Conservation (phyloP, 2,329 filamentous ascomycete species). For the Dothidotthia symphoricarpi region DNA sequence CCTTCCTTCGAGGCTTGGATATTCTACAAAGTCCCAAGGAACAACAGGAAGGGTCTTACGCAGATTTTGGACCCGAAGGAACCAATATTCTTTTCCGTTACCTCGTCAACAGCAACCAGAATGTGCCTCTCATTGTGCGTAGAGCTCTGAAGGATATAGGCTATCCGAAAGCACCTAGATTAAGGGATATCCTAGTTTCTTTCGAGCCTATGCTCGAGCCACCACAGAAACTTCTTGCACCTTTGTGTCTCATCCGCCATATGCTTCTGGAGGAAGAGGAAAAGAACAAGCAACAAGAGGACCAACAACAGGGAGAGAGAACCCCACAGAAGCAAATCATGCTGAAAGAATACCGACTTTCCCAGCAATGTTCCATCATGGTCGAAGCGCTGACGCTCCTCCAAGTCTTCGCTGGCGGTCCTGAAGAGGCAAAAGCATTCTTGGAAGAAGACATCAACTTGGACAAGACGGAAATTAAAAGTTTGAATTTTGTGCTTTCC, state of each 20-base stretch:
- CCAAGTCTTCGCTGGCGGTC: conserved; percentile 3
- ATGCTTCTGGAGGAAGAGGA: background rate
- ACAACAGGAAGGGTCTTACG: background rate
- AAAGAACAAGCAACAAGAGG: background rate
- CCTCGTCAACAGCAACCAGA: conserved; percentile 1
- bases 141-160: conserved; percentile 5
- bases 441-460: conserved; percentile 2
- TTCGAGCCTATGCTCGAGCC: conserved; percentile 1
- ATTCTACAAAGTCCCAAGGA: conserved; percentile 1
- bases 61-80: conserved; percentile 3
- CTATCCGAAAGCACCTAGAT: conserved; percentile 1
- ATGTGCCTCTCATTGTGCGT: conserved; percentile 7
- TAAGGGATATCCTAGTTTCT: background rate
- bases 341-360: background rate
- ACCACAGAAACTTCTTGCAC: background rate
- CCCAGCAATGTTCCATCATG: conserved; percentile 7
- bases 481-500: conserved; percentile 7
- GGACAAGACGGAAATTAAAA: background rate
- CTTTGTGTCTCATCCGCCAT: conserved; percentile 4
- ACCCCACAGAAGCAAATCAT: background rate
- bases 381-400: conserved; percentile 10
- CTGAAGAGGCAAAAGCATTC: conserved; percentile 4
- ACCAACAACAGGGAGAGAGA: too few species aligned
- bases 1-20: conserved; percentile 6
- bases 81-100: conserved; percentile 7